These are phyloP conservation scores for Chaetomiaceae sp. DNA, from an alignment of 2,329 filamentous ascomycete genomes.

Conservation along the genomic window DNA sequence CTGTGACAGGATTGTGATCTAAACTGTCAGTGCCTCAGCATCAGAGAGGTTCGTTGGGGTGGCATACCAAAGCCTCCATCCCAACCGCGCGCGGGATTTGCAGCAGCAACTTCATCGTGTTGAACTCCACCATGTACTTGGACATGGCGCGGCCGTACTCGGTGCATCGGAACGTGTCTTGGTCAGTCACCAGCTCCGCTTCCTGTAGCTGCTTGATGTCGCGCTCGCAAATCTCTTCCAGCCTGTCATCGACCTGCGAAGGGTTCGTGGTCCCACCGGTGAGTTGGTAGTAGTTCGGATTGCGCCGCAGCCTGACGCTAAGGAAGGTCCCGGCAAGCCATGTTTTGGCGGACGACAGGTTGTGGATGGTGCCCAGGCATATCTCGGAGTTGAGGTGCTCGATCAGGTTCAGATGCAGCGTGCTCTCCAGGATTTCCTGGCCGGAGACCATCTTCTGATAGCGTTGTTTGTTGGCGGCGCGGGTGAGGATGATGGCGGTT, in stretches of 20 bases:
- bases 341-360: constrained; percentile 59
- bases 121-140: constrained; percentile 72
- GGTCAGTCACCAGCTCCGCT: constrained; percentile 49
- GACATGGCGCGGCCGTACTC: constrained; percentile 78
- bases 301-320: constrained; percentile 66
- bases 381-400: constrained; percentile 85
- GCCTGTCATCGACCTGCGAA: constrained; percentile 54
- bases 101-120: constrained; percentile 71
- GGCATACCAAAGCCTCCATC: constrained; percentile 65
- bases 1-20: constrained; percentile 64
- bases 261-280: constrained; percentile 35
- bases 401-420: constrained; percentile 71
- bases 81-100: constrained; percentile 56
- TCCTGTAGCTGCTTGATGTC: constrained; percentile 63
- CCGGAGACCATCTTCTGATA: constrained; percentile 74
- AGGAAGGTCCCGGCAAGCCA: constrained; percentile 79
- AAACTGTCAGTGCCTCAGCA: background rate
- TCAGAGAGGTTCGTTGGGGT: too few species aligned
- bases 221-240: constrained; percentile 67
- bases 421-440: constrained; percentile 70
- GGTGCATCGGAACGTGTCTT: constrained; percentile 55
- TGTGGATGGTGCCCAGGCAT: constrained; percentile 66
- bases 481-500: constrained; percentile 75
- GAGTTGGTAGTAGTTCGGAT: constrained; percentile 65
- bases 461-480: constrained; percentile 54